Evolutionary conservation across 768 basidiomycete species (phyloP), one percentile per base, ranked within the genome.

Genomic region (Pholiota conissans): DNA sequence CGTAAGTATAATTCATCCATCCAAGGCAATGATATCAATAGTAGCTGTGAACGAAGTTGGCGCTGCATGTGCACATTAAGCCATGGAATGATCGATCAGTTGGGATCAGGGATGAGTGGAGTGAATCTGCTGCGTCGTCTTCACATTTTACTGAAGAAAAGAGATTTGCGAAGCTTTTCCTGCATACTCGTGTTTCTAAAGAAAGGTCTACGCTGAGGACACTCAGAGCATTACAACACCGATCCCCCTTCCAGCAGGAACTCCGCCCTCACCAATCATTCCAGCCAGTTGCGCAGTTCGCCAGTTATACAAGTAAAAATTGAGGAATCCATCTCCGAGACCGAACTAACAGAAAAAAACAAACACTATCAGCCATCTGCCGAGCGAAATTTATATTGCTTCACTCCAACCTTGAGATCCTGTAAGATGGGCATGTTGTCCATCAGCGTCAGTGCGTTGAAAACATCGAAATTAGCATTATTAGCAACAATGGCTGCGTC

Each of bases 261-360:
- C 73, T 32, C 67, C 80, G 1, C 72, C 84, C n/a, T 80, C 75
- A 11, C 77, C 61, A 32, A 74, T 76, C 67, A 90, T 69, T 45
- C 96, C 95, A 35, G 92, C 86, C 56, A 98, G 75, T 2, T 85
- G 80, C 13, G 84, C 74, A 11, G 93, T 95, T 58, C 90, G 82
- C 93, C 95, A 99, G 73, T 99, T 99, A 76, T 97, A 98, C 57
- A 95, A 70, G 69, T 95, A 95, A 69, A 85, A 96, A 71, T 95
- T 92, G 52, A 99, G 80, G 70, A 89, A 83, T 1, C 97, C 97
- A 67, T 96, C 92, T 3, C 94, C 96, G 10, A 79, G 75, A n/a
- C 93, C 96, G 67, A 98, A 98, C 95, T 96, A 59, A 13, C 5
- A 28, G 18, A 20, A 9, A 45, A 40, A 62, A 20, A 9, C 29